Evolutionary conservation across 139 green algal genomes (phyloP), one percentile per base, ranked within the genome.

Genomic region (Volvox africanus): DNA sequence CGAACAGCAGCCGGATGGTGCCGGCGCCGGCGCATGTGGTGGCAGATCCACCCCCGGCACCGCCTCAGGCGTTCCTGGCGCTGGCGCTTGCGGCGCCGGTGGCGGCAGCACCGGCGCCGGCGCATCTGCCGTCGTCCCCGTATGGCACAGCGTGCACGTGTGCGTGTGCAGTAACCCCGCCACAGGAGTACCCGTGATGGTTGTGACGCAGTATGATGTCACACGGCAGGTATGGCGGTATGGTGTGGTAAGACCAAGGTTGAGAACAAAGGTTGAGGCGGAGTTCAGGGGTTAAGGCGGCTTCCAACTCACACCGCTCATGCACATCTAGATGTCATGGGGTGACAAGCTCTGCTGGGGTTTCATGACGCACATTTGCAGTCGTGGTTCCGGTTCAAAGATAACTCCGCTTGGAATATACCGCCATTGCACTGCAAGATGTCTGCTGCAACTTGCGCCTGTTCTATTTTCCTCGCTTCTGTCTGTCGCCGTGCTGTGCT

Each of bases 161-260:
- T 61, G 69, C n/a, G 85, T 89, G 37, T 50, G 28, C 68, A 73
- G n/a, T 44, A 78, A 89, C 69, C 85, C 85, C 3, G 18, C 28
- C 26, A 82, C 69, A 13, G 37, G 69, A 6, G 69, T 26, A 50
- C 85, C 85, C 19, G 37, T 89, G 85, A n/a, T 89, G 37, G 85
- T 89, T 2, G 85, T 89, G 16, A 89, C 69, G n/a, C 85, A 89
- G 68, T 32, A 89, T 71, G 85, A 89, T 50, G 85, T 89, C 5
- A 89, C 85, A 0, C 37, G 36, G 12, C 85, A 89, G 85, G 85
- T 89, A 65, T 30, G 82, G 22, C 76, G 20, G 2, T 84, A 44
- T 44, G 78, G 33, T 55, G 44, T 9, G 44, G 5, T 55, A 55
- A 55, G 5, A 9, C 9, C 44, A 5, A 55, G 44, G 44, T 55